Evolutionary conservation across 495 filamentous ascomycete species (phyloP), one percentile per base, ranked within the genome.

Genomic region (Aspergillus ostianus): DNA sequence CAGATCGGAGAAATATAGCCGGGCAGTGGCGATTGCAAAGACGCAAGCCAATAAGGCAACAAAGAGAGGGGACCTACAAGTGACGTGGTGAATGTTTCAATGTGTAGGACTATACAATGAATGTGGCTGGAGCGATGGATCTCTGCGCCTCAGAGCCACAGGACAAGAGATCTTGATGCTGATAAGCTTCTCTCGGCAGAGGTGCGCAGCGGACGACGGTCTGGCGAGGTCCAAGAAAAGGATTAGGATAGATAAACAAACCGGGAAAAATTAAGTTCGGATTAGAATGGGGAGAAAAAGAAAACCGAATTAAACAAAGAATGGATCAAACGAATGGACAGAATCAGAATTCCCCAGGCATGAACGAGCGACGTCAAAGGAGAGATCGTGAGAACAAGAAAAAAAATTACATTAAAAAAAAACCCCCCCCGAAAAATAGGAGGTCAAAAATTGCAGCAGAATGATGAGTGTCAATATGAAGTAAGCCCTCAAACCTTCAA

Each of bases 101-200:
- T 21, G 50, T 51, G 19, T 5, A 27, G 4, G 6, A 23, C 19
- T 29, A 52, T n/a, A n/a, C n/a, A 29, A 58, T 15, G 18, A 23
- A 50, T 59, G 57, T 59, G 57, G 57, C 57, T 59, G 50, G 20
- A 47, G 57, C 30, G 57, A 54, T 54, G 41, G 41, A 30, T 21
- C 46, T 56, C 57, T 59, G 41, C 46, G 57, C 57, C 57, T 59
- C 57, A 48, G 57, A 51, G 41, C 44, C 23, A 60, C 27, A 46
- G 32, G 19, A 51, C 56, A 58, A 58, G 56, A 58, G 13, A 19
- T 51, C 56, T 58, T 51, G 48, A 52, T 7, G 21, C 18, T 29
- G n/a, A 50, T 47, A 57, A 57, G 55, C 56, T 51, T 58, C 29
- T 21, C 47, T 54, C 52, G 52, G 52, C 52, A 46, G 52, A 54